Evolutionary conservation across 2,329 filamentous ascomycete genomes (phyloP), one percentile per base, ranked within the genome.

Genomic region (Cytospora piceicola): DNA sequence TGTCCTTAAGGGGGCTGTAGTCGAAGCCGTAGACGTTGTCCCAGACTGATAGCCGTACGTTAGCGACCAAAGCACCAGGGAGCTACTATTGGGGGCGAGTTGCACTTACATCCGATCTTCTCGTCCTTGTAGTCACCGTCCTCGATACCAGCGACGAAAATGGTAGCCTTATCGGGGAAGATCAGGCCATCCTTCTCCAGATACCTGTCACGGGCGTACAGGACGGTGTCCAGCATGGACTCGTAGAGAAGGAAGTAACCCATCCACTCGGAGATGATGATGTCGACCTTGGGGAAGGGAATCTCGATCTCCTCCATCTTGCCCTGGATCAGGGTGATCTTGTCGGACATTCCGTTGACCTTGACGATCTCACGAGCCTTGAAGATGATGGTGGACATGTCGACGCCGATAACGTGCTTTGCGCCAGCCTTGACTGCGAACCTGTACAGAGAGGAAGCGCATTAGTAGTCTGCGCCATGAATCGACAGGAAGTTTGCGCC

Each of bases 251-350:
- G 83, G 84, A 98, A 98, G 83, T 99, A 99, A 39, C 95, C 95
- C 95, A 99, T 99, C 95, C 95, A 99, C 84, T 99, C 95, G 2
- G 94, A 98, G 78, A 99, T 96, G 81, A 99, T 99, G 77, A 99
- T 99, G 76, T 99, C 95, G 71, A 99, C 95, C 81, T 98, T 92
- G 75, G 93, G 90, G 80, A 91, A 97, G 24, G 95, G 95, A 69
- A 99, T 84, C 39, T 91, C 84, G 55, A 99, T 93, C 82, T 99
- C 95, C 83, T 99, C 95, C 95, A 99, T 99, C 87, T 99, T 99
- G 78, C 95, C 95, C 83, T 98, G 95, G 70, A 99, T 87, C 67
- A 99, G 88, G 61, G 95, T 98, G 78, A 99, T 97, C 87, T 97
- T 96, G 82, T 94, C 91, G 61, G 90, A 86, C 85, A 99, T 88